phyloP scores from a whole-genome alignment of 2,329 filamentous ascomycete genomes.

The Xylariaceae sp. region DNA sequence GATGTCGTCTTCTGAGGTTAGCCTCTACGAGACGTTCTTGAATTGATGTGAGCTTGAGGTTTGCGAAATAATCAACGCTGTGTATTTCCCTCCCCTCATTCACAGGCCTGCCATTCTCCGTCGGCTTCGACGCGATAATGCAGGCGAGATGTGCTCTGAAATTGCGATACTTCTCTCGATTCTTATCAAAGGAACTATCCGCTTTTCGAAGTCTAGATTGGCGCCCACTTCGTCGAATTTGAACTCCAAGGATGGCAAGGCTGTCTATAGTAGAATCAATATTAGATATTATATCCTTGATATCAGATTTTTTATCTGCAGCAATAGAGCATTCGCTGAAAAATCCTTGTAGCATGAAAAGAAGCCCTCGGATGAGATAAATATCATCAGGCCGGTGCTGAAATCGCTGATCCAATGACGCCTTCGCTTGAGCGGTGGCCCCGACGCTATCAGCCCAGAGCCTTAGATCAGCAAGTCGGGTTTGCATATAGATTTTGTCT shows the following conservation, averaged over 20 bases:
- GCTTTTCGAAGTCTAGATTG: constrained; percentile 3
- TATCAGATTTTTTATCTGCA: not conserved
- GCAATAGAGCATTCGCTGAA: constrained; percentile 3
- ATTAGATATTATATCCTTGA: constrained; percentile 6
- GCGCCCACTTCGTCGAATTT: constrained; percentile 1
- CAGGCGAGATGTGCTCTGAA: constrained; percentile 8
- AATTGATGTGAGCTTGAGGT: constrained; percentile 1
- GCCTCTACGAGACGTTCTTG: constrained; percentile 12
- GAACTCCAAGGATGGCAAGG: constrained; percentile 1
- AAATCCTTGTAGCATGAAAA: constrained; percentile 4
- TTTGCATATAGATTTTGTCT: constrained; percentile 5
- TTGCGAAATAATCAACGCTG: constrained; percentile 4
- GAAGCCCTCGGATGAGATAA: constrained; percentile 4
- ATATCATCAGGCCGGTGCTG: constrained; percentile 2
- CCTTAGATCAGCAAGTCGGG: constrained; percentile 3
- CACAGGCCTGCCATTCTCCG: not conserved
- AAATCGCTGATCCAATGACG: constrained; percentile 1
- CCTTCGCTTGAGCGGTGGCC: constrained; percentile 6
- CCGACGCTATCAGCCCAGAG: constrained; percentile 14
- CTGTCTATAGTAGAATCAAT: constrained; percentile 6
- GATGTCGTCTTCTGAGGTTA: constrained; percentile 2
- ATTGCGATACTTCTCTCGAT: constrained; percentile 1
- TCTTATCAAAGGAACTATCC: constrained; percentile 2
- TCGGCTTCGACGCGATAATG: not conserved
- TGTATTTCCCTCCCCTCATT: constrained; percentile 3